A percentile compares a stretch with the other conserved stretches of the same genome.
Conservation (phyloP, 2,329 filamentous ascomycete genomes). For the Aspergillus spinulosporus region DNA sequence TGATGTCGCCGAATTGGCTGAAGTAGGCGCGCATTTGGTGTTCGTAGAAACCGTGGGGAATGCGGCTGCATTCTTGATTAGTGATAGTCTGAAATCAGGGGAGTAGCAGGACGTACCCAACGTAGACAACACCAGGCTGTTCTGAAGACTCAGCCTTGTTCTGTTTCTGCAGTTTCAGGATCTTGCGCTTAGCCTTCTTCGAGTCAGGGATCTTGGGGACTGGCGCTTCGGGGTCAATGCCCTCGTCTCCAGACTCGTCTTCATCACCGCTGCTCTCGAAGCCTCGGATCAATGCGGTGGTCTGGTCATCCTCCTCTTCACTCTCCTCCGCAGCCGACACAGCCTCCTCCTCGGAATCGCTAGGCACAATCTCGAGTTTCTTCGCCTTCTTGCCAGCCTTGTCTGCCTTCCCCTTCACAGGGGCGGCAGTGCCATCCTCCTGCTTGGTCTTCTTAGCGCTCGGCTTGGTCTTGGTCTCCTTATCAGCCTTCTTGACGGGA, state of each 20-base stretch:
- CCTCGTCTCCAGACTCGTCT: constrained; percentile 50
- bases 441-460: constrained; percentile 49
- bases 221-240: constrained; percentile 46
- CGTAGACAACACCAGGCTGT: constrained; percentile 76
- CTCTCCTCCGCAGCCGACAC: constrained; percentile 26
- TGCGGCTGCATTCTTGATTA: constrained; percentile 54
- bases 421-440: constrained; percentile 35
- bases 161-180: constrained; percentile 54
- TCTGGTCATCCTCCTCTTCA: constrained; percentile 50
- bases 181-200: constrained; percentile 51
- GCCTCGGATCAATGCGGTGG: constrained; percentile 54
- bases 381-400: constrained; percentile 46
- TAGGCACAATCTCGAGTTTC: constrained; percentile 44
- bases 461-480: constrained; percentile 41
- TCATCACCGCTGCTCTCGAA: constrained; percentile 58
- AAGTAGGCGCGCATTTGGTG: constrained; percentile 93
- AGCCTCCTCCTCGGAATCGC: constrained; percentile 19
- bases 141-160: constrained; percentile 39
- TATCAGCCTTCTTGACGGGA: constrained; percentile 22
- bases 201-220: constrained; percentile 47
- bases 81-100: constrained; percentile 15
- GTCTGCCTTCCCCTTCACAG: constrained; percentile 25
- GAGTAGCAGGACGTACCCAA: constrained; percentile 57
- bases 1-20: constrained; percentile 84
- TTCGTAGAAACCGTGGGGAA: constrained; percentile 96